phyloP scores from a whole-genome alignment of 139 green algal genomes.

The Spirogloea muscicola region DNA sequence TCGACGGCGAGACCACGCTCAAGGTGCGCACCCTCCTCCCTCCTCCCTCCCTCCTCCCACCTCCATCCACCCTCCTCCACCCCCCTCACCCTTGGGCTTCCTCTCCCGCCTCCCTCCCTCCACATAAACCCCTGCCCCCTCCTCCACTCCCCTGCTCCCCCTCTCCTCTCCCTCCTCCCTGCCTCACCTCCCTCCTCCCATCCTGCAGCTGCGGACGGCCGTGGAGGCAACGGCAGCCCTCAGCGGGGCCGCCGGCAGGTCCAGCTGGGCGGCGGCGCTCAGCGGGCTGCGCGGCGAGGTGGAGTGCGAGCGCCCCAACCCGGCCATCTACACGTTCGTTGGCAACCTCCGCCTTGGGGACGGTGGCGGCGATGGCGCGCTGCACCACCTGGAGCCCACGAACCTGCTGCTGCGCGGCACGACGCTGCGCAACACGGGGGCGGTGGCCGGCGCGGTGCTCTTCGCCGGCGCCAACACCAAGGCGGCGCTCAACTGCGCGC shows the following conservation, averaged over 20 bases:
- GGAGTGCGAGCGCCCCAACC: constrained; percentile 78
- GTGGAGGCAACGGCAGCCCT: constrained; percentile 23
- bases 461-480: constrained; percentile 87
- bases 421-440: constrained; percentile 73
- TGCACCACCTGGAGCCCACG: constrained; percentile 16
- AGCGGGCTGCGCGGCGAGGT: constrained; percentile 49
- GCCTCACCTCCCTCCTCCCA: background rate
- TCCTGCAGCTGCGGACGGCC: constrained; percentile 23
- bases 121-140: too few species aligned
- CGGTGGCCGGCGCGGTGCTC: constrained; percentile 71
- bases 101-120: too few species aligned
- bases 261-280: background rate
- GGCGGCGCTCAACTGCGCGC: constrained; percentile 69
- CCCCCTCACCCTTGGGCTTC: too few species aligned
- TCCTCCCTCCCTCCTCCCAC: too few species aligned
- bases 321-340: constrained; percentile 74
- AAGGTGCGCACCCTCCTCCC: too few species aligned
- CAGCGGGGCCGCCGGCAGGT: too few species aligned
- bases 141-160: background rate
- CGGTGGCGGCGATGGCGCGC: background rate
- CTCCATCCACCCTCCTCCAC: too few species aligned
- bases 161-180: too few species aligned
- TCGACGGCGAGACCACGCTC: constrained; percentile 64
- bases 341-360: constrained; percentile 34
- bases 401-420: constrained; percentile 52